Evolutionary conservation across 225 moss, liverwort and hornwort genomes (phyloP).

Genomic region (Ulota crispa): DNA sequence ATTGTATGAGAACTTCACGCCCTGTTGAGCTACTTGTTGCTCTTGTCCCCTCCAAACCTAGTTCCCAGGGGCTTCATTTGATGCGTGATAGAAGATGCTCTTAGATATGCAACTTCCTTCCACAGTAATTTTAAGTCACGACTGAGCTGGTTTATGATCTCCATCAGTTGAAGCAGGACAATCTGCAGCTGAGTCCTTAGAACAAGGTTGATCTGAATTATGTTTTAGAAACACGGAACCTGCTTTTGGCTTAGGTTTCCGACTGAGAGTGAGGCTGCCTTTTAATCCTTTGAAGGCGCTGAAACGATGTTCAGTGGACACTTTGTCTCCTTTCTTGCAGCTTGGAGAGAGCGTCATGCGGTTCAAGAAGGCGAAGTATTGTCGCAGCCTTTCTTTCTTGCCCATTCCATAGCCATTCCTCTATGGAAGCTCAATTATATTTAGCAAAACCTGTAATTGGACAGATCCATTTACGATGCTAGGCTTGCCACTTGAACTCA

Average conservation of each 20-base stretch:
- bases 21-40: too few species aligned
- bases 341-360: slow-evolving; percentile 14
- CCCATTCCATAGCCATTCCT: slow-evolving; percentile 15
- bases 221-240: background rate
- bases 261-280: background rate
- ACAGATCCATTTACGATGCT: background rate
- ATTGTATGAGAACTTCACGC: too few species aligned
- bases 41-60: too few species aligned
- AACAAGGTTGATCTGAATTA: background rate
- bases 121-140: background rate
- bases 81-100: too few species aligned
- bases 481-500: background rate
- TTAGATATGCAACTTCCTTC: too few species aligned
- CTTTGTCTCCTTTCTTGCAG: background rate
- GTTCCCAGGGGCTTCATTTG: too few species aligned
- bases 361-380: slow-evolving; percentile 34
- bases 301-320: background rate
- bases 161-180: background rate
- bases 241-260: background rate
- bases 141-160: background rate
- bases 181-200: background rate
- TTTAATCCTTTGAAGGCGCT: slow-evolving; percentile 41
- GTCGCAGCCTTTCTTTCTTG: slow-evolving; percentile 24
- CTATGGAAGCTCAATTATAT: background rate
- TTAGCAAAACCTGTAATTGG: background rate